phyloP scores from a whole-genome alignment of 495 filamentous ascomycete genomes.

The Astrothelium macrocarpum region DNA sequence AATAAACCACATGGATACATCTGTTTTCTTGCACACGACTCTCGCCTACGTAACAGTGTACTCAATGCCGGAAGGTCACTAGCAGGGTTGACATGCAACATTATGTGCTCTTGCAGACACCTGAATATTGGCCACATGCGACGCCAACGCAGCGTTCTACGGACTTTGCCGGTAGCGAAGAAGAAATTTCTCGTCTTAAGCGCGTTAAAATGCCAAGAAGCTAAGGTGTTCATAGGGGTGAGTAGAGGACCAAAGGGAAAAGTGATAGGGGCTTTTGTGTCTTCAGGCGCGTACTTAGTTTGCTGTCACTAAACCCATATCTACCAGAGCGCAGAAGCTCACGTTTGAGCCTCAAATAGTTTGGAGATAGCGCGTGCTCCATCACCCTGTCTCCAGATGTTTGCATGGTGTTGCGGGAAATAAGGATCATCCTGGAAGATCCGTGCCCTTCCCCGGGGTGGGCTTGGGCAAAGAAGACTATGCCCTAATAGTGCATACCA shows the following conservation, averaged over 20 bases:
- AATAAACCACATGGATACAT: too few species aligned
- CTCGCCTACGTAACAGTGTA: too few species aligned
- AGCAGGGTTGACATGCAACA: too few species aligned
- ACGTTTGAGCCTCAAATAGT: not conserved
- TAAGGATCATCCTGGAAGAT: not conserved
- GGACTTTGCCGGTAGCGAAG: not conserved
- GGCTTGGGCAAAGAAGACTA: not conserved
- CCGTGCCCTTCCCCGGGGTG: slow-evolving; percentile 1
- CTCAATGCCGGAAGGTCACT: too few species aligned
- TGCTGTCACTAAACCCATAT: not conserved
- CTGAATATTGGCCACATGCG: not conserved
- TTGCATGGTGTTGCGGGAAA: not conserved
- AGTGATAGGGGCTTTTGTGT: not conserved
- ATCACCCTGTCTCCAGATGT: not conserved
- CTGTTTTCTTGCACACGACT: too few species aligned
- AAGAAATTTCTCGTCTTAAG: not conserved
- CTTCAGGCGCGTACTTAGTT: not conserved
- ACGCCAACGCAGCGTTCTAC: not conserved
- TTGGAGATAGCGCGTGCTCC: not conserved
- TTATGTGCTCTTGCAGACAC: not conserved
- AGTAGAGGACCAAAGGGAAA: not conserved
- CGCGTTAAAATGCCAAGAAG: not conserved
- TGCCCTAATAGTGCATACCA: not conserved
- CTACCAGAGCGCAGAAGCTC: not conserved
- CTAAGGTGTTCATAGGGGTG: not conserved